Evolutionary conservation across 306 rosid genomes (phyloP).

Genomic region (Luffa aegyptiaca): DNA sequence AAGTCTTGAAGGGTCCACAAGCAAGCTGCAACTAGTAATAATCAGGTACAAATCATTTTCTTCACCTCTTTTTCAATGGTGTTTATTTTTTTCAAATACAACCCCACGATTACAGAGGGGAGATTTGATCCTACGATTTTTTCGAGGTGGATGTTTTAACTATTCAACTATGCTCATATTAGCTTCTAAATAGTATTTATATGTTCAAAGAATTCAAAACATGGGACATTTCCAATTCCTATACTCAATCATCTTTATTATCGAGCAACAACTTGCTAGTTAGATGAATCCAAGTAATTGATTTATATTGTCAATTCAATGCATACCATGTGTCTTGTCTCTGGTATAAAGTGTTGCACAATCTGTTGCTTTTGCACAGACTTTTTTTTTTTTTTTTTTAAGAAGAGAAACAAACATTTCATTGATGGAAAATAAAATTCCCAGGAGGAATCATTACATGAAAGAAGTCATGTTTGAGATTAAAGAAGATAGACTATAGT

Average conservation of each 20-base stretch:
- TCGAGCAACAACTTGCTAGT: neutral
- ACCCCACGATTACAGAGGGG: no score
- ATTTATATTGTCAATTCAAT: neutral
- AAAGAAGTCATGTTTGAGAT: no score
- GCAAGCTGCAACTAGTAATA: slow-evolving; percentile 43
- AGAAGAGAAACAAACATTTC: no score
- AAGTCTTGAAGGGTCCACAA: slow-evolving; percentile 74
- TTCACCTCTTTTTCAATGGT: neutral
- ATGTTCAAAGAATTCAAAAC: neutral
- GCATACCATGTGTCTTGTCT: neutral
- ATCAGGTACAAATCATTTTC: slow-evolving; percentile 38
- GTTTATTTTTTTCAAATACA: no score
- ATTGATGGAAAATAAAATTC: no score
- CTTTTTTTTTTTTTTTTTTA: no score
- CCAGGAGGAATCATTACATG: no score
- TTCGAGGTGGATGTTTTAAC: no score
- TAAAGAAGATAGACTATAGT: no score
- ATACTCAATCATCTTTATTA: neutral
- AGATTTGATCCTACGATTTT: no score
- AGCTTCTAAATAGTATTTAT: neutral
- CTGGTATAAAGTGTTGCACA: neutral
- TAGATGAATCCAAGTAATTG: neutral
- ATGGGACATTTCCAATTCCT: neutral
- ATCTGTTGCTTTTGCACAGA: neutral
- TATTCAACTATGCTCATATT: no score